phyloP scores from a whole-genome alignment of 2,329 filamentous ascomycete genomes.

The Dryadomyces quercus-mongolicae region DNA sequence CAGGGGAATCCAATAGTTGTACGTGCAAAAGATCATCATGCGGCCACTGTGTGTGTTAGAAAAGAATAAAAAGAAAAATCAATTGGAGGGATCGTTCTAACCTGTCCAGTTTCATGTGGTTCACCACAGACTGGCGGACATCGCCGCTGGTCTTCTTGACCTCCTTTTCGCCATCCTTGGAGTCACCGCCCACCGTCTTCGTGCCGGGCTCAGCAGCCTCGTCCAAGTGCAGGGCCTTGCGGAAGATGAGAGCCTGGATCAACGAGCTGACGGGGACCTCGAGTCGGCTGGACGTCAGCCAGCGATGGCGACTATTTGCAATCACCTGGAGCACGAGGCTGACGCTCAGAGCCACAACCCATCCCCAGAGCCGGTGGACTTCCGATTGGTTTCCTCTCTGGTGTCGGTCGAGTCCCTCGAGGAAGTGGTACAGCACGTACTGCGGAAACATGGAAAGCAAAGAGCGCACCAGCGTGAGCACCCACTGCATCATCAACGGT shows the following conservation, averaged over 20 bases:
- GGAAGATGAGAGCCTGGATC: slow-evolving; percentile 22
- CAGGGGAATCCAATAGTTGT: slow-evolving; percentile 21
- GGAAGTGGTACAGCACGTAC: slow-evolving; percentile 22
- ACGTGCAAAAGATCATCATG: slow-evolving; percentile 19
- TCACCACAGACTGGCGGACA: slow-evolving; percentile 21
- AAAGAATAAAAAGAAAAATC: too few species aligned
- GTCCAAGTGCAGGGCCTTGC: slow-evolving; percentile 22
- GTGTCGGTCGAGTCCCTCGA: slow-evolving; percentile 19
- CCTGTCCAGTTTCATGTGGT: slow-evolving; percentile 24
- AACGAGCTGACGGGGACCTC: slow-evolving; percentile 20
- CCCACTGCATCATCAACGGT: slow-evolving; percentile 20
- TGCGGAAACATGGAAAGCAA: slow-evolving; percentile 21
- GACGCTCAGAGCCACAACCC: slow-evolving; percentile 19
- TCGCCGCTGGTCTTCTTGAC: slow-evolving; percentile 11
- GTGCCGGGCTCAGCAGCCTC: slow-evolving; percentile 17
- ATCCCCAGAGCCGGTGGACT: slow-evolving; percentile 18
- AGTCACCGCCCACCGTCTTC: not conserved
- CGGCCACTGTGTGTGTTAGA: slow-evolving; percentile 13
- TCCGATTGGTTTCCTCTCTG: slow-evolving; percentile 7
- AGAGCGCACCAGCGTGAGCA: slow-evolving; percentile 18
- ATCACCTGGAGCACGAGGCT: slow-evolving; percentile 20
- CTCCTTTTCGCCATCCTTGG: not conserved
- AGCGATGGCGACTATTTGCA: slow-evolving; percentile 19
- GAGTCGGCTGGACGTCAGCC: slow-evolving; percentile 21
- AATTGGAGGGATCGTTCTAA: too few species aligned